A percentile compares a stretch with the other conserved stretches of the same genome.
These are phyloP conservation scores for Diplogelasinospora grovesii DNA, from an alignment of 495 filamentous ascomycete genomes.

Conservation along the genomic window DNA sequence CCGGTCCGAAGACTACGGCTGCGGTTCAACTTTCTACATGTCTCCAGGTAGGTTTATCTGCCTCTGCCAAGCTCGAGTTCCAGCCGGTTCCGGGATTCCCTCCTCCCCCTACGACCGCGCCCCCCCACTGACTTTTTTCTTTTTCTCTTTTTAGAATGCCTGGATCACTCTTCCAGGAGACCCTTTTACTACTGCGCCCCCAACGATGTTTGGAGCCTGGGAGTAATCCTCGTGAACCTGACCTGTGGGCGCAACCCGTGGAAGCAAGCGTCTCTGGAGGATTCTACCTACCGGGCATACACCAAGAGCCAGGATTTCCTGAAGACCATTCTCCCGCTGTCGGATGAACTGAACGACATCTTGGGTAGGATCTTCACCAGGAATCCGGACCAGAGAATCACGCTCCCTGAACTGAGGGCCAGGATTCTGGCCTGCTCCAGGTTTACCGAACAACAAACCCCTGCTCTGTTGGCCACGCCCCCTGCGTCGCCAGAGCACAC, in stretches of 20 bases:
- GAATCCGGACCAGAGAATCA: constrained; percentile 79
- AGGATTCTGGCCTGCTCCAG: constrained; percentile 68
- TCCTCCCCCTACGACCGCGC: constrained; percentile 3
- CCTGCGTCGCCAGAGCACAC: constrained; percentile 33
- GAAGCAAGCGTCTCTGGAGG: constrained; percentile 89
- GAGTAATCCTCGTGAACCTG: constrained; percentile 94
- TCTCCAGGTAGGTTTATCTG: constrained; percentile 70
- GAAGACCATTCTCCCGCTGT: constrained; percentile 86
- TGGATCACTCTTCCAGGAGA: constrained; percentile 73
- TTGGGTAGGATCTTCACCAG: constrained; percentile 83
- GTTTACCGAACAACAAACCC: constrained; percentile 57
- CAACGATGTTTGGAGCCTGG: constrained; percentile 97
- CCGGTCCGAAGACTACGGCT: constrained; percentile 89
- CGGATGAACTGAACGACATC: constrained; percentile 82
- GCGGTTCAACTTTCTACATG: constrained; percentile 99
- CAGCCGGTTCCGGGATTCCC: background rate
- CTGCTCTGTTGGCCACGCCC: constrained; percentile 25
- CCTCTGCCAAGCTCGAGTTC: background rate
- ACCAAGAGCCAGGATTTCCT: constrained; percentile 81
- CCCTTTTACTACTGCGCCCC: constrained; percentile 86
- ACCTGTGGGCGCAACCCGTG: constrained; percentile 98
- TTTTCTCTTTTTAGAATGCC: constrained; percentile 65
- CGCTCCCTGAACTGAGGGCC: constrained; percentile 71
- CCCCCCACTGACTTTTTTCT: constrained; percentile 22
- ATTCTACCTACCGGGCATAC: constrained; percentile 93